Evolutionary conservation across 1,284 basidiomycete genomes (phyloP).

Genomic region (Sparassis latifolia): DNA sequence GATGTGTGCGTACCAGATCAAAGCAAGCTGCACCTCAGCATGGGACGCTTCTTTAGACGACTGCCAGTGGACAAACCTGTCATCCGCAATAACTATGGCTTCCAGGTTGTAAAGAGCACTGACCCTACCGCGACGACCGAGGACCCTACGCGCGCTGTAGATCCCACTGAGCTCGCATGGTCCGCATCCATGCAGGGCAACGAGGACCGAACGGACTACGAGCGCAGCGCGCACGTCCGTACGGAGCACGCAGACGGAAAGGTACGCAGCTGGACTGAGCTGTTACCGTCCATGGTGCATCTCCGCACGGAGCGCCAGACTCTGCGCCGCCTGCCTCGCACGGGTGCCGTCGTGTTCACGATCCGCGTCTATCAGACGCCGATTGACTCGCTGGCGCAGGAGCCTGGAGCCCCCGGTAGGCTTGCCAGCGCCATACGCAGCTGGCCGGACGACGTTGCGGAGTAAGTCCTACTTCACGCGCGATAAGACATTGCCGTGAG

Average conservation of each 20-base stretch:
- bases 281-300: constrained; percentile 35
- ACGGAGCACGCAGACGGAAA: constrained; percentile 1
- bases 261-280: neutral
- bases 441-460: constrained; percentile 63
- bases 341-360: constrained; percentile 71
- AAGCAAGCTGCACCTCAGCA: constrained; percentile 57
- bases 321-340: constrained; percentile 57
- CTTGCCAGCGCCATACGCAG: constrained; percentile 61
- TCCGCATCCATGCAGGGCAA: constrained; percentile 54
- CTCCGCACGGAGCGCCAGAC: constrained; percentile 71
- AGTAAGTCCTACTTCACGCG: constrained; percentile 19
- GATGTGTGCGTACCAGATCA: constrained; percentile 35
- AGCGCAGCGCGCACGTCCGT: constrained; percentile 18
- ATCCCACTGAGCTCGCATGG: constrained; percentile 69
- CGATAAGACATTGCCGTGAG: neutral
- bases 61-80: constrained; percentile 64
- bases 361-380: constrained; percentile 70
- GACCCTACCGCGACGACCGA: constrained; percentile 10
- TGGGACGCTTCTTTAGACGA: constrained; percentile 66
- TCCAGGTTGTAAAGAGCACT: constrained; percentile 43
- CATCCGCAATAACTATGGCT: constrained; percentile 65
- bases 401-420: constrained; percentile 60
- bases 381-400: constrained; percentile 49
- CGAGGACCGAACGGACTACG: constrained; percentile 40
- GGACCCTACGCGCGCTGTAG: constrained; percentile 29